Conservation (phyloP, 192 early-diverging fungal species). For the Coemansia sp. region DNA sequence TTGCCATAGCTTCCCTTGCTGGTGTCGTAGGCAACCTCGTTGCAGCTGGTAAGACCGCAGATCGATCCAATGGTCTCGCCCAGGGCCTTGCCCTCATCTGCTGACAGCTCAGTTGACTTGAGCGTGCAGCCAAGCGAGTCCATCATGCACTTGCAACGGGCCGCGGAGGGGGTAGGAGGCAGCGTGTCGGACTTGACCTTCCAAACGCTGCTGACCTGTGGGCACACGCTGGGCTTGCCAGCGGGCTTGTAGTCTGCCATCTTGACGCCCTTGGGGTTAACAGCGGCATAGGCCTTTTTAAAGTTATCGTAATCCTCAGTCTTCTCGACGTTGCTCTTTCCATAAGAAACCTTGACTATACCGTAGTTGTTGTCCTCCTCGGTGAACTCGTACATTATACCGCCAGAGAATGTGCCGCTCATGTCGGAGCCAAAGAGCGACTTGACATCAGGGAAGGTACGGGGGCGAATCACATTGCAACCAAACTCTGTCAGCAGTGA, state of each 20-base stretch:
- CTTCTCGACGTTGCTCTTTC: slow-evolving; percentile 39
- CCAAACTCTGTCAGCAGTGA: slow-evolving; percentile 74
- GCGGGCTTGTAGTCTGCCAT: slow-evolving; percentile 53
- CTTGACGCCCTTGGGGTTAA: slow-evolving; percentile 56
- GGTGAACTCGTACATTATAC: slow-evolving; percentile 70
- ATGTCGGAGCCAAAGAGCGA: slow-evolving; percentile 67
- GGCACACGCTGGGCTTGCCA: slow-evolving; percentile 52
- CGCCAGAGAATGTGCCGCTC: slow-evolving; percentile 62
- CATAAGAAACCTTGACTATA: slow-evolving; percentile 57
- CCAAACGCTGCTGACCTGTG: slow-evolving; percentile 52
- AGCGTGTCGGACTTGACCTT: slow-evolving; percentile 50
- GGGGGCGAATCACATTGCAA: slow-evolving; percentile 65
- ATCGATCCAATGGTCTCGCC: slow-evolving; percentile 33
- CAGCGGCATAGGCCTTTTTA: slow-evolving; percentile 42
- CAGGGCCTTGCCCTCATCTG: slow-evolving; percentile 28
- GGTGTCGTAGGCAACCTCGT: slow-evolving; percentile 35
- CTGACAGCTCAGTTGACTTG: slow-evolving; percentile 19
- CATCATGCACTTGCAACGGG: slow-evolving; percentile 64
- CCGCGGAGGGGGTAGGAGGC: slow-evolving; percentile 61
- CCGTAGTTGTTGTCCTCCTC: slow-evolving; percentile 73
- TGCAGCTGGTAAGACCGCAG: slow-evolving; percentile 40
- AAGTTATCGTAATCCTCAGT: slow-evolving; percentile 60
- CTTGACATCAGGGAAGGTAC: slow-evolving; percentile 62
- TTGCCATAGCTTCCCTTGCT: slow-evolving; percentile 42
- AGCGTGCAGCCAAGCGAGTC: slow-evolving; percentile 55